These are phyloP conservation scores for Colletotrichum cordylinicola DNA, from an alignment of 2,329 filamentous ascomycete genomes.

Conservation along the genomic window DNA sequence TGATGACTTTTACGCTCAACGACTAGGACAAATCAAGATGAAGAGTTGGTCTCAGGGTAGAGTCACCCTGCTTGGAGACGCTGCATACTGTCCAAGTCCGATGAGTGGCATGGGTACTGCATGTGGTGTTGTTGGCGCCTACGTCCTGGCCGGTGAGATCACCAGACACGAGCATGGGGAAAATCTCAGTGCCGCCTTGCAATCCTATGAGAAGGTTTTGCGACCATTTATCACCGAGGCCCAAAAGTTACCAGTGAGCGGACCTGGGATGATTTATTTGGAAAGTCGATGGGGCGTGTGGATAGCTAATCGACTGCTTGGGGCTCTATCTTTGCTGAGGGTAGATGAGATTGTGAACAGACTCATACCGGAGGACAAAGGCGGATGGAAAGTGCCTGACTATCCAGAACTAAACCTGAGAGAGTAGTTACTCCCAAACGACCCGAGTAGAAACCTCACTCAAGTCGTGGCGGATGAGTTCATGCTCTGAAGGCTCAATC, in stretches of 20 bases:
- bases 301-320: neutral
- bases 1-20: conserved; percentile 51
- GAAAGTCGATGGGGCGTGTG: conserved; percentile 7
- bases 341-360: neutral
- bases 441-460: neutral
- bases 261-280: conserved; percentile 17
- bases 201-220: conserved; percentile 47
- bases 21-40: conserved; percentile 50
- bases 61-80: conserved; percentile 58
- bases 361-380: neutral
- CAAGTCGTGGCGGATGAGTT: neutral
- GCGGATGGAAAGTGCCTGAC: neutral
- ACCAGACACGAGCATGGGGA: conserved; percentile 26
- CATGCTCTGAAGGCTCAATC: neutral
- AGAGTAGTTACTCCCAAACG: neutral
- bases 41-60: conserved; percentile 49
- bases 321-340: neutral
- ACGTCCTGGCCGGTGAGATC: conserved; percentile 62
- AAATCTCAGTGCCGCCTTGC: conserved; percentile 37
- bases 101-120: conserved; percentile 57
- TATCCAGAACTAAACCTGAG: neutral
- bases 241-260: conserved; percentile 32
- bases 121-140: conserved; percentile 53
- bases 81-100: conserved; percentile 54
- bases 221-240: conserved; percentile 47